phyloP scores from a whole-genome alignment of 2,329 filamentous ascomycete species.

The Colletotrichum sublineola region DNA sequence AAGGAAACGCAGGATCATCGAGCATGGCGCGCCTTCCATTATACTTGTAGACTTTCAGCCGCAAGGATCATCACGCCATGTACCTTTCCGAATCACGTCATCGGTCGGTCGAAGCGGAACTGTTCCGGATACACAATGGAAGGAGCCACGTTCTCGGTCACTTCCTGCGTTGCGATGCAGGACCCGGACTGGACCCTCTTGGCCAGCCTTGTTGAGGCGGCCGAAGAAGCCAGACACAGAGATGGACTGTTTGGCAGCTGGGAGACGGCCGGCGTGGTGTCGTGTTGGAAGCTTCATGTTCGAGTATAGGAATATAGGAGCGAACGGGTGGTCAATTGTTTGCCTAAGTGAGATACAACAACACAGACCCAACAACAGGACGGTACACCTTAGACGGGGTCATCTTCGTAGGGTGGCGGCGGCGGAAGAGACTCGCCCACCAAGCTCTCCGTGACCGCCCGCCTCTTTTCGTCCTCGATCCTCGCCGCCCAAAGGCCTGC shows the following conservation, averaged over 20 bases:
- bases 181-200: too few species aligned
- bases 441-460: conserved; percentile 43
- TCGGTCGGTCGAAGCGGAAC: neutral
- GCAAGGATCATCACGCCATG: neutral
- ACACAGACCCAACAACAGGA: too few species aligned
- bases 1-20: neutral
- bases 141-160: neutral
- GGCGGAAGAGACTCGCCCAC: conserved; percentile 48
- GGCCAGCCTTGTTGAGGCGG: neutral
- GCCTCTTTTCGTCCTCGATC: conserved; percentile 72
- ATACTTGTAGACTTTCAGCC: neutral
- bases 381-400: conserved; percentile 48
- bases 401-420: conserved; percentile 55
- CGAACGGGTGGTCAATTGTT: neutral
- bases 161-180: neutral
- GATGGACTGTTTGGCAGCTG: too few species aligned
- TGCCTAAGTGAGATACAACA: neutral
- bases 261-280: neutral
- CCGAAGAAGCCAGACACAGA: too few species aligned
- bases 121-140: neutral
- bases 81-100: neutral
- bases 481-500: conserved; percentile 88
- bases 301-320: neutral
- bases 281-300: too few species aligned
- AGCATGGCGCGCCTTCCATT: neutral